Conservation (phyloP, 1,284 basidiomycete species). For the Papiliotrema terrestris region DNA sequence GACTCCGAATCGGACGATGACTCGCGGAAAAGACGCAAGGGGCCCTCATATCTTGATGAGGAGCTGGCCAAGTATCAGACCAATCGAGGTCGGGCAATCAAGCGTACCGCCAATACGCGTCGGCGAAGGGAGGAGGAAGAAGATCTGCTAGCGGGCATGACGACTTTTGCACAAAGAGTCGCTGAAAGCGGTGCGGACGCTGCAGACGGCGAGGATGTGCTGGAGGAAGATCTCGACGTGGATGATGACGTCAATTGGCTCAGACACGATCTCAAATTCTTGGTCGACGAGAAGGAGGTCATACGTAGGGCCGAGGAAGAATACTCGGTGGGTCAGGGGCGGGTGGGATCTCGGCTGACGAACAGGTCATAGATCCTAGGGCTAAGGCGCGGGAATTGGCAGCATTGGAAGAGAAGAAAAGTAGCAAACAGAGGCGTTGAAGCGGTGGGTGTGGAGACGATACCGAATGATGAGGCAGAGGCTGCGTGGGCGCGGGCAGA, state of each 20-base stretch:
- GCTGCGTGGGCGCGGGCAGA: too few species aligned
- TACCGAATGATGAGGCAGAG: background rate
- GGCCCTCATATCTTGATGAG: conserved; percentile 69
- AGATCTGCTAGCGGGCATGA: conserved; percentile 52
- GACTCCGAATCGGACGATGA: conserved; percentile 41
- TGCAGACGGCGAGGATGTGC: conserved; percentile 33
- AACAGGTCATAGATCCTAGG: conserved; percentile 48
- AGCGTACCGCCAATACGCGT: conserved; percentile 32
- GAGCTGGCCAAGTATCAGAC: conserved; percentile 75
- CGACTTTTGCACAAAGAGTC: background rate
- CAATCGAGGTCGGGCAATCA: conserved; percentile 60
- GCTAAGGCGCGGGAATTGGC: conserved; percentile 43
- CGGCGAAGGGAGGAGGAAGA: conserved; percentile 63
- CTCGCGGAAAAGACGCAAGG: conserved; percentile 38
- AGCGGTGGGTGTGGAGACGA: background rate
- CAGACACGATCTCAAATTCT: conserved; percentile 68
- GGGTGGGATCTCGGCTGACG: background rate
- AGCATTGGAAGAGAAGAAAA: conserved; percentile 19
- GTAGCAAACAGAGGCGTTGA: background rate
- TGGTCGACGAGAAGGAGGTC: conserved; percentile 68
- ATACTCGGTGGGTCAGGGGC: conserved; percentile 65
- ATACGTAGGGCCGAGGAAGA: conserved; percentile 76
- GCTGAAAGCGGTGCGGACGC: conserved; percentile 9
- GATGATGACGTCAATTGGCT: conserved; percentile 79
- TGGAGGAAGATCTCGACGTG: conserved; percentile 62